phyloP scores from a whole-genome alignment of 73 alveolate genomes.

The Paramecium caudatum region DNA sequence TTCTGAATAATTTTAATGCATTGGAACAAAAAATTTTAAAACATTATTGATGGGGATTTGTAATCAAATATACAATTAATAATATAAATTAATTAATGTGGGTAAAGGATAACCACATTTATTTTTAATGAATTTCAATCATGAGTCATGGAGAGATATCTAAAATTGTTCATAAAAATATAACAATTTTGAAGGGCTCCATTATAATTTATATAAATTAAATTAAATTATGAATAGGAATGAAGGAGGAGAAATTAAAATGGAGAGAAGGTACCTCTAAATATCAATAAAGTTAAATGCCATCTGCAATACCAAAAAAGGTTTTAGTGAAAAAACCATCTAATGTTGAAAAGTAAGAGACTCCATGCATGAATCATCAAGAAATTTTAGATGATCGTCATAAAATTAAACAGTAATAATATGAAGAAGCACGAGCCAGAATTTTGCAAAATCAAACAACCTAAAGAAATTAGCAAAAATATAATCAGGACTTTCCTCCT shows the following conservation, averaged over 20 bases:
- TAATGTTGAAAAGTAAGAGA: neutral
- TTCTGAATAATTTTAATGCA: no score
- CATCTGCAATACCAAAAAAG: conserved; percentile 32
- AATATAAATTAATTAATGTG: no score
- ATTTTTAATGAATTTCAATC: no score
- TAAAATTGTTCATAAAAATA: no score
- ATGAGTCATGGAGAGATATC: no score
- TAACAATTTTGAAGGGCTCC: no score
- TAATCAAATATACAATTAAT: no score
- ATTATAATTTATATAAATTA: no score
- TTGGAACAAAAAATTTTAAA: no score
- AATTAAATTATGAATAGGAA: neutral
- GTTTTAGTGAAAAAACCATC: conserved; percentile 13
- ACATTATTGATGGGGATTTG: no score
- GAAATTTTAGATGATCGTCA: conserved; percentile 40
- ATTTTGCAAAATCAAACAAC: neutral
- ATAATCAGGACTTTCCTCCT: neutral
- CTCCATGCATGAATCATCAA: neutral
- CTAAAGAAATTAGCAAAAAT: neutral
- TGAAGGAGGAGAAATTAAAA: neutral
- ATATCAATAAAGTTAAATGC: conserved; percentile 46
- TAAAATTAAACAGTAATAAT: neutral
- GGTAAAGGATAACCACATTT: no score
- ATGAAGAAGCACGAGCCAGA: conserved; percentile 30
- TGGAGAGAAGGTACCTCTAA: conserved; percentile 46